Conservation (phyloP, 768 basidiomycete species). For the Calocybe indica region DNA sequence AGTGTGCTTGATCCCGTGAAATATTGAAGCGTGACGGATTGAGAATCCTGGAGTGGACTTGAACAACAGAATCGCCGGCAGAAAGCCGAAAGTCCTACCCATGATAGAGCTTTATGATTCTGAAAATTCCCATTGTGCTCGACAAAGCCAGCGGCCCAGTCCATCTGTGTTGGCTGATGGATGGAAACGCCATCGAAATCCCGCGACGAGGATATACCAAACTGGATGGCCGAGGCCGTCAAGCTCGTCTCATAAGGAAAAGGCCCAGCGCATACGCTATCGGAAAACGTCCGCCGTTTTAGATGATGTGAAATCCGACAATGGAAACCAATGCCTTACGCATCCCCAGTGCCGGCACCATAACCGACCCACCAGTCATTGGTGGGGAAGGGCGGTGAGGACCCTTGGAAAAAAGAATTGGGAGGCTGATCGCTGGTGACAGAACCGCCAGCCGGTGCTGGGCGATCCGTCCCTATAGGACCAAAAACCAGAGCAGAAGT, state of each 20-base stretch:
- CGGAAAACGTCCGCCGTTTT: no score
- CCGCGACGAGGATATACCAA: slow-evolving; percentile 22
- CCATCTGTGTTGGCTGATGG: slow-evolving; percentile 23
- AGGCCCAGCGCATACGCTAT: slow-evolving; percentile 22
- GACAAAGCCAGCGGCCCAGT: slow-evolving; percentile 25
- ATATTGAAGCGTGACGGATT: slow-evolving; percentile 29
- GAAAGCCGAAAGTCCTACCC: slow-evolving; percentile 14
- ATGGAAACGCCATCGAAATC: slow-evolving; percentile 26
- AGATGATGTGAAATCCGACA: background rate
- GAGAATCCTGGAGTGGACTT: slow-evolving; percentile 17
- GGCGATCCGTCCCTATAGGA: slow-evolving; percentile 18
- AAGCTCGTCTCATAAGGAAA: slow-evolving; percentile 25
- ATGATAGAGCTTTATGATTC: slow-evolving; percentile 25
- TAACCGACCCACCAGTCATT: slow-evolving; percentile 31
- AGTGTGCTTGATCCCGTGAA: slow-evolving; percentile 23
- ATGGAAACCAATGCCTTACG: slow-evolving; percentile 10
- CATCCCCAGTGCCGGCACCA: slow-evolving; percentile 18
- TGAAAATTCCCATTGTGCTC: slow-evolving; percentile 22
- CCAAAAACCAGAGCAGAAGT: slow-evolving; percentile 13
- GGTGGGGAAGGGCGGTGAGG: slow-evolving; percentile 26
- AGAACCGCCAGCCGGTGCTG: slow-evolving; percentile 18
- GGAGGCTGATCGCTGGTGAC: slow-evolving; percentile 21
- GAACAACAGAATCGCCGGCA: background rate
- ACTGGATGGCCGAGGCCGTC: slow-evolving; percentile 18
- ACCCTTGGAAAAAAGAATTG: slow-evolving; percentile 26